A percentile compares a stretch with the other conserved stretches of the same genome.
Evolutionary conservation across 371 early-diverging fungal genomes (phyloP).

Genomic region (Umbelopsis sp.): DNA sequence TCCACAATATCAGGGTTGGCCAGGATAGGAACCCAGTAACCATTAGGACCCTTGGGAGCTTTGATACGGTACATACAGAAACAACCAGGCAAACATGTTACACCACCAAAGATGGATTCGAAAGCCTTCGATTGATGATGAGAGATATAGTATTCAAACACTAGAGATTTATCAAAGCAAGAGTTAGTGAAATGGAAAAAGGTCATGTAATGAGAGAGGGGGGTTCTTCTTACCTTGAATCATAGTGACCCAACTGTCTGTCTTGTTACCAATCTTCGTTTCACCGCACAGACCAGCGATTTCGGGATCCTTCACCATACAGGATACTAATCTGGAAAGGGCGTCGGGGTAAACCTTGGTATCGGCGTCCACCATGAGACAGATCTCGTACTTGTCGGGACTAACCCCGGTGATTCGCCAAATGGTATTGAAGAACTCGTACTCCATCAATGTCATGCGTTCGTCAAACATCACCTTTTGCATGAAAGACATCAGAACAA

Average conservation of each 20-base stretch:
- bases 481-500: constrained; percentile 97
- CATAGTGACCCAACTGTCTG: constrained; percentile 83
- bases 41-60: constrained; percentile 72
- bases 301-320: constrained; percentile 75
- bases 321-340: constrained; percentile 71
- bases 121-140: constrained; percentile 94
- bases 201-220: too few species aligned
- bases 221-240: constrained; percentile 66
- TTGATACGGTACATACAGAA: constrained; percentile 95
- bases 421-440: constrained; percentile 91
- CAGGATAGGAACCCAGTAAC: constrained; percentile 78
- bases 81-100: constrained; percentile 96
- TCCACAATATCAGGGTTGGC: constrained; percentile 87
- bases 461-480: constrained; percentile 93
- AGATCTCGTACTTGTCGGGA: constrained; percentile 84
- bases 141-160: constrained; percentile 67
- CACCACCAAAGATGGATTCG: constrained; percentile 96
- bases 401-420: constrained; percentile 80
- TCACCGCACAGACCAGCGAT: constrained; percentile 87
- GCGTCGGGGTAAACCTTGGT: constrained; percentile 85
- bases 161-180: constrained; percentile 1
- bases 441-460: constrained; percentile 94
- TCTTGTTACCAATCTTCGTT: constrained; percentile 89
- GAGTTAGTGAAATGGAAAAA: neutral
- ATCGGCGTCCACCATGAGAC: constrained; percentile 98